Conservation (phyloP, 108 stramenopile species). For the Nitzschia palea region DNA sequence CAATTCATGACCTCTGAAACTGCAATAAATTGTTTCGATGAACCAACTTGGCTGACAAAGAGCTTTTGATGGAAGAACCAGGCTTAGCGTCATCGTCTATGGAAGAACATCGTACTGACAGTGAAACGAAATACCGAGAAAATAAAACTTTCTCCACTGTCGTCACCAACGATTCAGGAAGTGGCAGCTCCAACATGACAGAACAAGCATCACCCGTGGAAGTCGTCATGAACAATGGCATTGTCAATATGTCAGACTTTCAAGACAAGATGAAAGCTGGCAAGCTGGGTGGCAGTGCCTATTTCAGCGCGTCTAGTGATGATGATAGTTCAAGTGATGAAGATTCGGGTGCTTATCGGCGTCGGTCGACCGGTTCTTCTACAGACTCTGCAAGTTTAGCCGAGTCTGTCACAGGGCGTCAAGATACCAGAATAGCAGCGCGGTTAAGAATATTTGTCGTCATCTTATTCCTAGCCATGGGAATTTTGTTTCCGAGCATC, state of each 20-base stretch:
- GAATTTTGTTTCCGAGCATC: conserved; percentile 9
- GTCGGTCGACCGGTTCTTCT: not conserved
- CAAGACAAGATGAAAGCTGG: not conserved
- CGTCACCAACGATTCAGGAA: not conserved
- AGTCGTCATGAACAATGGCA: not conserved
- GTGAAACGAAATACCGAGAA: too few relatives aligned
- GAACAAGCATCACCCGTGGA: not conserved
- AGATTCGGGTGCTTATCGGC: not conserved
- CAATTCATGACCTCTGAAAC: too few relatives aligned
- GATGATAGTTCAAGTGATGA: conserved; percentile 6
- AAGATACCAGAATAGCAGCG: conserved; percentile 10
- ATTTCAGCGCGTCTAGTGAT: conserved; percentile 8
- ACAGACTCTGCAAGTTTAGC: not conserved
- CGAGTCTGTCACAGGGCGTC: not conserved
- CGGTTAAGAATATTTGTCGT: conserved; percentile 8
- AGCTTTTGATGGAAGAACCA: too few relatives aligned
- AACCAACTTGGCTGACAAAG: too few relatives aligned
- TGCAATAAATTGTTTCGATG: too few relatives aligned
- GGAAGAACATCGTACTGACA: too few relatives aligned
- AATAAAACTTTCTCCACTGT: not conserved
- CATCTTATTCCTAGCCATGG: conserved; percentile 9
- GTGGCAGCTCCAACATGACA: not conserved
- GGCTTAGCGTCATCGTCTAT: too few relatives aligned
- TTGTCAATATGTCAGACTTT: not conserved
- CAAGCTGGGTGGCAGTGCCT: not conserved